These are phyloP conservation scores for Colletotrichum aenigma DNA, from an alignment of 2,329 filamentous ascomycete species.

Conservation along the genomic window DNA sequence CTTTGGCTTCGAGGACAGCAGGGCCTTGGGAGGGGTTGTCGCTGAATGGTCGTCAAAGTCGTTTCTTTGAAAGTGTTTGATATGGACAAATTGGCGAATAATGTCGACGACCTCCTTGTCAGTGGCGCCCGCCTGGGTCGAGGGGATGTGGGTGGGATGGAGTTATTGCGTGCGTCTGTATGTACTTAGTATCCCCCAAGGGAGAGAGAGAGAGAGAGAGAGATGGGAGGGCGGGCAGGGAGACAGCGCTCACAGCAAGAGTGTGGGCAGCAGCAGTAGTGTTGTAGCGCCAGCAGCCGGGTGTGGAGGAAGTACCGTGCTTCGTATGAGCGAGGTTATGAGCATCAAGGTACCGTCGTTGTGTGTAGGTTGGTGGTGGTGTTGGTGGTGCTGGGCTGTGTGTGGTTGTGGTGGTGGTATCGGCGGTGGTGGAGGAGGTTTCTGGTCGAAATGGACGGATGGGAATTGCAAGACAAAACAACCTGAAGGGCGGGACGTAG, in stretches of 20 bases:
- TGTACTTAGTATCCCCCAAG: neutral
- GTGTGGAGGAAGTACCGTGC: neutral
- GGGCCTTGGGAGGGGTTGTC: neutral
- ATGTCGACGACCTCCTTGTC: neutral
- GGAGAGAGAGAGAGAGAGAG: neutral
- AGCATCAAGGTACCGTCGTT: neutral
- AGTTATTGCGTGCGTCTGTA: neutral
- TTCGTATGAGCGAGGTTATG: neutral
- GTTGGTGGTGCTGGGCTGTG: neutral
- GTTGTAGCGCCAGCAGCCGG: neutral
- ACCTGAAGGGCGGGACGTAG: slow-evolving; percentile 7
- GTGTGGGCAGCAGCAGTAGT: neutral
- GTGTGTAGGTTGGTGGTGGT: neutral
- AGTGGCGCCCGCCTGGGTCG: neutral
- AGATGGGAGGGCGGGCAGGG: neutral
- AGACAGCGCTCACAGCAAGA: neutral
- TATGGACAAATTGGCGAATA: neutral
- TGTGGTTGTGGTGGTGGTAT: neutral
- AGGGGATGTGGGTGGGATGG: neutral
- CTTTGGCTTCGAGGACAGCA: neutral
- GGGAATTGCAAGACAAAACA: slow-evolving; percentile 4
- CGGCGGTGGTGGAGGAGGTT: neutral
- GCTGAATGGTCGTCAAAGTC: neutral
- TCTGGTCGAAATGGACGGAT: neutral
- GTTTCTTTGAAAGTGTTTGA: neutral